Conservation (phyloP, 805 yeast genomes). For the Schwanniomyces yamadae region DNA sequence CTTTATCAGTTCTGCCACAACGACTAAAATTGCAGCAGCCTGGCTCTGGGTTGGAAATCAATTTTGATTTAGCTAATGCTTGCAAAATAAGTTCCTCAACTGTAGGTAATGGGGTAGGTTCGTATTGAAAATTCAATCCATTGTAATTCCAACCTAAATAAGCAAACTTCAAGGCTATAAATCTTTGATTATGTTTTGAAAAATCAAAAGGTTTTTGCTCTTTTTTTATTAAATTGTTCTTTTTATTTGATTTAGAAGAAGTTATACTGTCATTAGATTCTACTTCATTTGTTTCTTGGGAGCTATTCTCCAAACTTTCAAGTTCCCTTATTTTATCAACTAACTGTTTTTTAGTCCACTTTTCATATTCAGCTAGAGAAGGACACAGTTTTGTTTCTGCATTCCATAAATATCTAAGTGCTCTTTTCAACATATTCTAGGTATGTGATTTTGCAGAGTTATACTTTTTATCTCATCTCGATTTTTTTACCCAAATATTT, state of each 20-base stretch:
- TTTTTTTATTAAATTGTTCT: constrained; percentile 18
- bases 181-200: constrained; percentile 58
- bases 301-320: constrained; percentile 26
- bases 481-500: constrained; percentile 6
- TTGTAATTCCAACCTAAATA: constrained; percentile 94
- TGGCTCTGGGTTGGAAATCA: constrained; percentile 62
- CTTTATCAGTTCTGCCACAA: constrained; percentile 93
- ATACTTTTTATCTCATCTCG: constrained; percentile 7
- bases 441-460: neutral
- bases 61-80: constrained; percentile 64
- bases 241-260: neutral
- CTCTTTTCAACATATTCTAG: constrained; percentile 25
- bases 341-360: constrained; percentile 68
- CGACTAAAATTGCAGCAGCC: constrained; percentile 72
- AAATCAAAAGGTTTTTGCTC: constrained; percentile 58
- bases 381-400: too few species aligned
- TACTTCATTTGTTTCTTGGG: neutral
- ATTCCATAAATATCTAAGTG: constrained; percentile 18
- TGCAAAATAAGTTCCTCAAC: constrained; percentile 76
- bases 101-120: constrained; percentile 76
- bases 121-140: constrained; percentile 82
- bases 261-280: constrained; percentile 2
- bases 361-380: constrained; percentile 47
- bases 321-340: constrained; percentile 55
- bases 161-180: constrained; percentile 78